Conservation (phyloP, 306 rosid species). For the Abrus precatorius region DNA sequence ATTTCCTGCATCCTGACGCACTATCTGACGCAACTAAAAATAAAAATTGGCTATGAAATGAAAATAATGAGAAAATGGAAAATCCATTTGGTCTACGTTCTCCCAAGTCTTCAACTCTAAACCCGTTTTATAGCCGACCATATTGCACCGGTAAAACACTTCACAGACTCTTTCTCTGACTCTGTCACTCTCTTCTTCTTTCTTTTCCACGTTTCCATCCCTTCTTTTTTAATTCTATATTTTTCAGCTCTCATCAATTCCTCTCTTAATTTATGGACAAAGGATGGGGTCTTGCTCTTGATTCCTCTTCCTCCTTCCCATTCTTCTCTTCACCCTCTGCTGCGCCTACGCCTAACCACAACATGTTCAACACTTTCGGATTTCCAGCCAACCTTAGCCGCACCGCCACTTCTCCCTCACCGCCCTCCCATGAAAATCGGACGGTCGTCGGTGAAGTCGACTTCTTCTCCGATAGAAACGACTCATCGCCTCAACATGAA, state of each 20-base stretch:
- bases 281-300: conserved; percentile 85
- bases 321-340: conserved; percentile 37
- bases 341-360: conserved; percentile 16
- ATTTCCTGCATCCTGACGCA: conserved; percentile 72
- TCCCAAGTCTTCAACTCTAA: conserved; percentile 40
- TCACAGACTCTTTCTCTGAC: conserved; percentile 36
- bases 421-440: conserved; percentile 18
- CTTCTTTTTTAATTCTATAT: not conserved
- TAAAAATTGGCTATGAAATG: not conserved
- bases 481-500: conserved; percentile 10
- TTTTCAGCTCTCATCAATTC: conserved; percentile 41
- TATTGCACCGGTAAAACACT: conserved; percentile 68
- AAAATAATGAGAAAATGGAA: not conserved
- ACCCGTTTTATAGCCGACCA: conserved; percentile 68
- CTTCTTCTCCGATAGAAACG: conserved; percentile 68
- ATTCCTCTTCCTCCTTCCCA: conserved; percentile 46
- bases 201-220: conserved; percentile 2
- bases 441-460: conserved; percentile 63
- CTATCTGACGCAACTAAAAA: conserved; percentile 67
- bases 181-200: not conserved
- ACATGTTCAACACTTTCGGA: conserved; percentile 66
- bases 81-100: conserved; percentile 57
- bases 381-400: conserved; percentile 62
- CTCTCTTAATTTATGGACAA: conserved; percentile 66
- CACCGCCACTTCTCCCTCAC: conserved; percentile 38